These are phyloP conservation scores for Infundibulicybe gibba DNA, from an alignment of 768 basidiomycete species.

Conservation along the genomic window DNA sequence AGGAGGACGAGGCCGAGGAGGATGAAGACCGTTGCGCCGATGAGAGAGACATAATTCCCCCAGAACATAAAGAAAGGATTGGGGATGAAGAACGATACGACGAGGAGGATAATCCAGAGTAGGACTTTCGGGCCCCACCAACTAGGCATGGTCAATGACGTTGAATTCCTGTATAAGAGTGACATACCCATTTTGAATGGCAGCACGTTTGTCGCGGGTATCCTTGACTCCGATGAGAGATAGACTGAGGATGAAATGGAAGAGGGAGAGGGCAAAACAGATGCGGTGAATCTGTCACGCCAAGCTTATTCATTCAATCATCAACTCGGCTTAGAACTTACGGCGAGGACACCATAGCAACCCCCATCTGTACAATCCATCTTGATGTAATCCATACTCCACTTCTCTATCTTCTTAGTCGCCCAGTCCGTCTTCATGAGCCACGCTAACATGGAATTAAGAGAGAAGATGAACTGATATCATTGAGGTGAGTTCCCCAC, in stretches of 20 bases:
- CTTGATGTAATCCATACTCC: slow-evolving; percentile 96
- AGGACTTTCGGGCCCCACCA: slow-evolving; percentile 99
- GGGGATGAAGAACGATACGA: slow-evolving; percentile 89
- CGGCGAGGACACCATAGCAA: slow-evolving; percentile 95
- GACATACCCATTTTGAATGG: slow-evolving; percentile 91
- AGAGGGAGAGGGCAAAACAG: slow-evolving; percentile 89
- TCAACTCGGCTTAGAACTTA: slow-evolving; percentile 32
- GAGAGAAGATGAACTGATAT: slow-evolving; percentile 83
- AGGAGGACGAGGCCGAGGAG: slow-evolving; percentile 95
- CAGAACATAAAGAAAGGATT: slow-evolving; percentile 98
- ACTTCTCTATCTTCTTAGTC: slow-evolving; percentile 83
- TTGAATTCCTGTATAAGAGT: not conserved
- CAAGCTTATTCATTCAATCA: slow-evolving; percentile 2
- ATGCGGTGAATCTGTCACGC: slow-evolving; percentile 79
- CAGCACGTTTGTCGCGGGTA: slow-evolving; percentile 89
- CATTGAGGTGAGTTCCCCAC: not conserved
- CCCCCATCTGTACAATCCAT: slow-evolving; percentile 93
- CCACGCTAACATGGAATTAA: slow-evolving; percentile 97
- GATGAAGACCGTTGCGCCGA: slow-evolving; percentile 94
- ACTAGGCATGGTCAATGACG: slow-evolving; percentile 32
- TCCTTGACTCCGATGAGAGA: slow-evolving; percentile 84
- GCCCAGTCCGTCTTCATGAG: slow-evolving; percentile 90
- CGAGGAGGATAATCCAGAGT: slow-evolving; percentile 80
- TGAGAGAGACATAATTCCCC: slow-evolving; percentile 89
- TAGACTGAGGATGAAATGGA: slow-evolving; percentile 80